These are phyloP conservation scores for Thecaphora frezii DNA, from an alignment of 1,284 basidiomycete genomes.

Conservation along the genomic window DNA sequence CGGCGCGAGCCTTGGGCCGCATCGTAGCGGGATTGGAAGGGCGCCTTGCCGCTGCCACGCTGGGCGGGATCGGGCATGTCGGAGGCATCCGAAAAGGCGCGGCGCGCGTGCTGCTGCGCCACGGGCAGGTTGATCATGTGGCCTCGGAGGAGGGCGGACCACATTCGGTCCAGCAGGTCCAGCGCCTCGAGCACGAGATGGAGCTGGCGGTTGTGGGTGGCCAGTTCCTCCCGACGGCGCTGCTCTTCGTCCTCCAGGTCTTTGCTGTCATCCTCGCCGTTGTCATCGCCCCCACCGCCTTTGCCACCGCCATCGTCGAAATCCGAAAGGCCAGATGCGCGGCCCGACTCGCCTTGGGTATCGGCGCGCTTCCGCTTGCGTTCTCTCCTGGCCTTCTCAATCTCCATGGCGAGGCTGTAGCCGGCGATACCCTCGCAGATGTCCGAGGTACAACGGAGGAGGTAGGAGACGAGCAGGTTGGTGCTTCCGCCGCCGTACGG, in stretches of 20 bases:
- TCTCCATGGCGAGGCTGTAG: conserved; percentile 34
- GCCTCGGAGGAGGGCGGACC: conserved; percentile 42
- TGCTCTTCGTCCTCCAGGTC: conserved; percentile 19
- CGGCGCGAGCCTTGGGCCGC: no score
- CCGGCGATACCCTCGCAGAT: conserved; percentile 46
- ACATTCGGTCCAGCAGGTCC: conserved; percentile 47
- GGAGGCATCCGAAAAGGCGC: conserved; percentile 12
- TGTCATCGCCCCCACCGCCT: background rate
- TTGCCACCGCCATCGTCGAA: background rate
- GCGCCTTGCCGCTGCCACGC: background rate
- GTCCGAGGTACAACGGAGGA: conserved; percentile 44
- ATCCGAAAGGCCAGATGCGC: background rate
- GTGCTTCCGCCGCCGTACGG: conserved; percentile 33
- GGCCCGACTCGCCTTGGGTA: background rate
- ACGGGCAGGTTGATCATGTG: conserved; percentile 26
- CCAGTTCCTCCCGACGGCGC: conserved; percentile 8
- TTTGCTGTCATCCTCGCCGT: conserved; percentile 3
- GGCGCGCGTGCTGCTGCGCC: conserved; percentile 17
- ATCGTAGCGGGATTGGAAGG: background rate
- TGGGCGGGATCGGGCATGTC: background rate
- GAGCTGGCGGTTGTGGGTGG: conserved; percentile 17
- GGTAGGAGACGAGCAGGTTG: conserved; percentile 44
- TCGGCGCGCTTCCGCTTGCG: conserved; percentile 3
- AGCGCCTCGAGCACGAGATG: conserved; percentile 28
- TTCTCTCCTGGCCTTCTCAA: conserved; percentile 4